A percentile compares a stretch with the other conserved stretches of the same genome.
Evolutionary conservation across 73 alveolate genomes (phyloP).

Genomic region (Blepharisma japonicum): DNA sequence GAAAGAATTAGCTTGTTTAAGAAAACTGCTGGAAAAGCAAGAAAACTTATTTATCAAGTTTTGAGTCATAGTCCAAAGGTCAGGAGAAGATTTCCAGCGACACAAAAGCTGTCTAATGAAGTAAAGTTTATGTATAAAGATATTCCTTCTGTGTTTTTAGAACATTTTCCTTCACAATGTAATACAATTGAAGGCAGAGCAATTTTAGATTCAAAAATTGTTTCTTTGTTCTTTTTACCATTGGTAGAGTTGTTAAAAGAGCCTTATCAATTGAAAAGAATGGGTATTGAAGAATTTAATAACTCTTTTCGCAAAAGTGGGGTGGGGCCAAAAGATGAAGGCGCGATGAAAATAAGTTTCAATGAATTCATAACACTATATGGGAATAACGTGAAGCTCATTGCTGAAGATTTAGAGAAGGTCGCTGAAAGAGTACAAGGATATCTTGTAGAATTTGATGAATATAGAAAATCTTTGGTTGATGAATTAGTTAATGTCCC

Average conservation of each 20-base stretch:
- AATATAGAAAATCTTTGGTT: not conserved
- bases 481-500: conserved; percentile 14
- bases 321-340: not conserved
- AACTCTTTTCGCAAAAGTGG: not conserved
- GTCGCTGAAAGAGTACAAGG: not conserved
- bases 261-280: conserved; percentile 8
- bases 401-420: not conserved
- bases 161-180: not conserved
- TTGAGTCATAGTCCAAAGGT: conserved; percentile 7
- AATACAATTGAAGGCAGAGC: not conserved
- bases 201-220: conserved; percentile 9
- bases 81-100: not conserved
- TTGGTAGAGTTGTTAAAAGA: conserved; percentile 2
- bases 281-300: not conserved
- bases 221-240: conserved; percentile 5
- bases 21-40: conserved; percentile 10
- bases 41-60: not conserved
- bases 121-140: conserved; percentile 26
- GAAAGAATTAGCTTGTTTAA: not conserved
- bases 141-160: conserved; percentile 7
- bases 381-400: not conserved
- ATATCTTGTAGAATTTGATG: not conserved
- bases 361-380: not conserved
- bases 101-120: not conserved
- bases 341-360: not conserved